These are phyloP conservation scores for Moesziomyces sp. DNA, from an alignment of 1,284 basidiomycete species.

Conservation along the genomic window DNA sequence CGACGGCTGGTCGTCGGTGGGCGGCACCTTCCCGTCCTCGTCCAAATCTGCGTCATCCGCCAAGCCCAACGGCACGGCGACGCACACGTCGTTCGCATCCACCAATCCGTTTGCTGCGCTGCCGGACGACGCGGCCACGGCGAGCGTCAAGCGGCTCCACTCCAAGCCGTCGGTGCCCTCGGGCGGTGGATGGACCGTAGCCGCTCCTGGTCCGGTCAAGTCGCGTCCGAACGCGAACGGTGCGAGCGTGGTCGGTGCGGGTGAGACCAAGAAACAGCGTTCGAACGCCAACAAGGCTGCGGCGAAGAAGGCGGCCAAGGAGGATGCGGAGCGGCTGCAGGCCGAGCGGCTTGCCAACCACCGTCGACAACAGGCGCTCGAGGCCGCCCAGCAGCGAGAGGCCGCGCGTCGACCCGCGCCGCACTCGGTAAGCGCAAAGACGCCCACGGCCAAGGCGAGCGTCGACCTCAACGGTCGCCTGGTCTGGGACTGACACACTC, in stretches of 20 bases:
- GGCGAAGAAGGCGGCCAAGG: conserved; percentile 56
- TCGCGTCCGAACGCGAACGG: not conserved
- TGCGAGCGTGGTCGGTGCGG: not conserved
- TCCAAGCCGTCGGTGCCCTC: conserved; percentile 3
- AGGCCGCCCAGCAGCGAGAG: conserved; percentile 28
- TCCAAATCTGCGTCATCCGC: conserved; percentile 3
- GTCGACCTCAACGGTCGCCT: conserved; percentile 46
- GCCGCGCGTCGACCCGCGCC: conserved; percentile 23
- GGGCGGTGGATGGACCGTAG: conserved; percentile 19
- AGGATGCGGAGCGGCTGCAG: conserved; percentile 50
- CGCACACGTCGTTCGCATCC: conserved; percentile 26
- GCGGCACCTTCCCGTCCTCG: conserved; percentile 16
- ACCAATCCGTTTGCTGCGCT: conserved; percentile 52
- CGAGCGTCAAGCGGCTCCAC: conserved; percentile 20
- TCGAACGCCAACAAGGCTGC: conserved; percentile 54
- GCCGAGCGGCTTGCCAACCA: conserved; percentile 54
- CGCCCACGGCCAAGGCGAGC: conserved; percentile 30
- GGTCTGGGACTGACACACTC: conserved; percentile 45
- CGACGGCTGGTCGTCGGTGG: conserved; percentile 45
- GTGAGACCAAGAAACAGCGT: conserved; percentile 57
- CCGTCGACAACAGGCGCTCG: conserved; percentile 40
- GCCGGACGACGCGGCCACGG: conserved; percentile 36
- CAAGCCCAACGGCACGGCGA: conserved; percentile 13
- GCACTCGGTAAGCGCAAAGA: conserved; percentile 13
- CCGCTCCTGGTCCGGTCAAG: conserved; percentile 7